Base-by-base conservation (phyloP, 805 yeast genomes). In the Candida easanensis region DNA sequence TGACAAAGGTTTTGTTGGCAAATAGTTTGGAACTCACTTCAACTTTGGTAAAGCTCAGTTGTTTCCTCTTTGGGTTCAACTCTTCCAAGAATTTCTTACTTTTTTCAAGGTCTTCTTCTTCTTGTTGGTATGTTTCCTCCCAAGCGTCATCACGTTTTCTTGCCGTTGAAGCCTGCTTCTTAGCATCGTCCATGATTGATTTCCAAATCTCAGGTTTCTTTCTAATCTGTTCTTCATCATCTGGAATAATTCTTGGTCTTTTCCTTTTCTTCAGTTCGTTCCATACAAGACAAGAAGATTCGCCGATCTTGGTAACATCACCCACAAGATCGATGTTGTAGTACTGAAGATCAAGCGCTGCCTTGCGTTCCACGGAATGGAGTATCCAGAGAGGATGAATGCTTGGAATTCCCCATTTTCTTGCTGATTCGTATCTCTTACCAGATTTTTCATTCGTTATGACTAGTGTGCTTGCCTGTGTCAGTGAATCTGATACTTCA, bases 391-490 rank as follows among this genome's bases (percentile, higher is more conserved):
- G 39, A 1, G 74, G 71, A 33, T 64, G 64, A 3, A 73, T 66
- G 1, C 65, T 58, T 1, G 68, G 66, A 6, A 72, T 64, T 7
- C 57, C 53, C 74, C 77, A 70, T 36, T 58, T 61, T 18, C 52
- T 45, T 1, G 79, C 76, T 44, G 75, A 76, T 14, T 63, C 63
- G 52, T 68, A 80, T 39, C 86, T 54, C 44, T 68, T 73, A 0
- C 88, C 88, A 15, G 62, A 55, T 20, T 60, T 61, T 37, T 72
- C 77, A 22, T 77, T 68, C n/a, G 80, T 71, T 4, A 81, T 67
- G 1, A 81, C 62, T 45, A 73, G 67, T 3, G 68, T 52, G 36
- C 69, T 69, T 5, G 68, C 61, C 8, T 64, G 62, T 2, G 79
- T 73, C 28, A 81, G 61, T 1, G 82, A 70, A 18, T 74, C 77